Evolutionary conservation across 768 basidiomycete genomes (phyloP).

Genomic region (Suillus ampliporus): DNA sequence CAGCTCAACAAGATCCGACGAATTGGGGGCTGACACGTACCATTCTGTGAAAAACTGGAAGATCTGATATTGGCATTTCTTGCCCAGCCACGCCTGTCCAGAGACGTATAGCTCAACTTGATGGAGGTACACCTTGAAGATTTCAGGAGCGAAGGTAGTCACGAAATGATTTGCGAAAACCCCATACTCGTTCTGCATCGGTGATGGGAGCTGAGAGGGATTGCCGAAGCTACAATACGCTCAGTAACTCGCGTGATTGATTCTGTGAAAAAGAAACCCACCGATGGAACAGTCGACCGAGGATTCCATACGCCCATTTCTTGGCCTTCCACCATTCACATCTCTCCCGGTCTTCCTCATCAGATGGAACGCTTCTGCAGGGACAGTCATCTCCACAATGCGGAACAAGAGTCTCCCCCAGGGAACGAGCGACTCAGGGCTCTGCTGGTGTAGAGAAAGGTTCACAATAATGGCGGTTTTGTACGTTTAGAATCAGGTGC

Average conservation of each 20-base stretch:
- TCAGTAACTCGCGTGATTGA: constrained; percentile 12
- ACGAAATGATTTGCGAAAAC: constrained; percentile 81
- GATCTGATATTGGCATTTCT: constrained; percentile 83
- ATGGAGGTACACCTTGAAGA: constrained; percentile 78
- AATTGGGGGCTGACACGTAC: constrained; percentile 46
- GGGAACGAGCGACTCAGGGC: constrained; percentile 74
- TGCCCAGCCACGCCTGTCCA: constrained; percentile 77
- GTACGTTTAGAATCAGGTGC: constrained; percentile 87
- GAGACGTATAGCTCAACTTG: constrained; percentile 72
- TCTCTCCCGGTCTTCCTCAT: constrained; percentile 77
- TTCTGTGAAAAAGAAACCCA: constrained; percentile 26
- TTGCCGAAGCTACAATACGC: constrained; percentile 68
- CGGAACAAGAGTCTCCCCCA: constrained; percentile 88
- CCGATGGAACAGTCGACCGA: constrained; percentile 83
- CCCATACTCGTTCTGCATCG: constrained; percentile 71
- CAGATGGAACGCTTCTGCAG: constrained; percentile 66
- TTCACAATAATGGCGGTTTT: constrained; percentile 80
- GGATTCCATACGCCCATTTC: constrained; percentile 89
- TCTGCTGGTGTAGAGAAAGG: constrained; percentile 77
- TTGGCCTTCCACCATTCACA: constrained; percentile 92
- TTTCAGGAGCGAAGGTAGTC: constrained; percentile 81
- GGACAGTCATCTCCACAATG: constrained; percentile 75
- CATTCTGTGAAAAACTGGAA: constrained; percentile 90
- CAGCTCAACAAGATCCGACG: constrained; percentile 10
- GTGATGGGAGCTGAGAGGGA: constrained; percentile 81